Evolutionary conservation across 352 stramenopile species (phyloP).

Genomic region (Phytopythium kandeliae): DNA sequence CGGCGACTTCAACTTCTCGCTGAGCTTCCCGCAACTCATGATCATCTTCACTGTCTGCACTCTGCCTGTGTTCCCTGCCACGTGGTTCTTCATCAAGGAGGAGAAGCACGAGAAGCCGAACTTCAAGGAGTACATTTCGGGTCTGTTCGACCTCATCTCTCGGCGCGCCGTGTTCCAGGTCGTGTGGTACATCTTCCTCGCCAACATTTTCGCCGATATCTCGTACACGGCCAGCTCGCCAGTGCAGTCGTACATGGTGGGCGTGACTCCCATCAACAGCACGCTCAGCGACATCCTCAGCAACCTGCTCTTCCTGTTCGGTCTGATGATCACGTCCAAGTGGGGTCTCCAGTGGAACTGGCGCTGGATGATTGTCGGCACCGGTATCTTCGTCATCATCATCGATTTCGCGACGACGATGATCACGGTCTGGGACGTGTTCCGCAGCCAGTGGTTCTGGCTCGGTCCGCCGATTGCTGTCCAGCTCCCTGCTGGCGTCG

Average conservation of each 20-base stretch:
- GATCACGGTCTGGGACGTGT: no score
- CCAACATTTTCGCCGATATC: slow-evolving; percentile 10
- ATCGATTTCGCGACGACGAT: no score
- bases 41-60: slow-evolving; percentile 15
- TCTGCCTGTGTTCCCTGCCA: slow-evolving; percentile 8
- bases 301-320: slow-evolving; percentile 10
- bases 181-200: slow-evolving; percentile 10
- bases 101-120: slow-evolving; percentile 11
- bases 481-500: no score
- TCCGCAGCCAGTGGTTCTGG: no score
- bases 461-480: no score
- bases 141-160: slow-evolving; percentile 21
- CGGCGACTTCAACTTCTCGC: slow-evolving; percentile 31
- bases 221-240: slow-evolving; percentile 7
- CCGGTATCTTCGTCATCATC: no score
- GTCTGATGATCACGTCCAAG: slow-evolving; percentile 10
- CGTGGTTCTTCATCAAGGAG: slow-evolving; percentile 20
- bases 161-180: slow-evolving; percentile 22
- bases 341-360: slow-evolving; percentile 31
- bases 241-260: slow-evolving; percentile 10
- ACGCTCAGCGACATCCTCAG: slow-evolving; percentile 11
- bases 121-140: slow-evolving; percentile 14
- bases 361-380: slow-evolving; percentile 14
- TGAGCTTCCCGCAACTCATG: slow-evolving; percentile 18
- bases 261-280: slow-evolving; percentile 14